A percentile compares a stretch with the other conserved stretches of the same genome.
These are phyloP conservation scores for Phylloporus sp. DNA, from an alignment of 768 basidiomycete species.

Conservation along the genomic window DNA sequence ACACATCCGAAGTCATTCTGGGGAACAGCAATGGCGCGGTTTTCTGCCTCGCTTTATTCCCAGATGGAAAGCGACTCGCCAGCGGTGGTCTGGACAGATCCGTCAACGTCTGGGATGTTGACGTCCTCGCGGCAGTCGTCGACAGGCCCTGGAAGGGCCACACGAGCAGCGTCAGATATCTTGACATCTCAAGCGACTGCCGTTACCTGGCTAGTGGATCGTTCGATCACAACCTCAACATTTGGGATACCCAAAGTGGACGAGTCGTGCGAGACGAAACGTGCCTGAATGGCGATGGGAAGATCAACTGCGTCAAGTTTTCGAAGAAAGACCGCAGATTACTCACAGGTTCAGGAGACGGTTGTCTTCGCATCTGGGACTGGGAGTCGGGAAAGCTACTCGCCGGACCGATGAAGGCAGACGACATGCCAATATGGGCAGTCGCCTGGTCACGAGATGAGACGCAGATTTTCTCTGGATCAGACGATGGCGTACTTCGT, in stretches of 20 bases:
- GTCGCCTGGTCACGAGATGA: slow-evolving; percentile 30
- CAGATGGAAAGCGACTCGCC: slow-evolving; percentile 24
- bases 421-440: slow-evolving; percentile 25
- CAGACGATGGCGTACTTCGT: slow-evolving; percentile 20
- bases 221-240: slow-evolving; percentile 29
- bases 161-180: slow-evolving; percentile 25
- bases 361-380: slow-evolving; percentile 28
- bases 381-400: slow-evolving; percentile 24
- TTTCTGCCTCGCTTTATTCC: slow-evolving; percentile 25
- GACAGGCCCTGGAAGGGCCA: slow-evolving; percentile 23
- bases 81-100: slow-evolving; percentile 30
- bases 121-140: slow-evolving; percentile 10
- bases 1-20: slow-evolving; percentile 22
- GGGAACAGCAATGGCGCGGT: slow-evolving; percentile 19
- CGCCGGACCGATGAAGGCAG: slow-evolving; percentile 22
- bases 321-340: slow-evolving; percentile 20
- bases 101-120: slow-evolving; percentile 29
- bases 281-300: slow-evolving; percentile 18
- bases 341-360: slow-evolving; percentile 28
- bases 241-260: slow-evolving; percentile 28
- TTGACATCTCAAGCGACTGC: slow-evolving; percentile 26
- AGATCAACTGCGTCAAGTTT: slow-evolving; percentile 29
- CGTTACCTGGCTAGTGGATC: slow-evolving; percentile 28
- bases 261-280: slow-evolving; percentile 20
- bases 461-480: slow-evolving; percentile 24